A percentile compares a stretch with the other conserved stretches of the same genome.
These are phyloP conservation scores for Leishmania mexicana DNA, from an alignment of 208 protist species.

Conservation along the genomic window DNA sequence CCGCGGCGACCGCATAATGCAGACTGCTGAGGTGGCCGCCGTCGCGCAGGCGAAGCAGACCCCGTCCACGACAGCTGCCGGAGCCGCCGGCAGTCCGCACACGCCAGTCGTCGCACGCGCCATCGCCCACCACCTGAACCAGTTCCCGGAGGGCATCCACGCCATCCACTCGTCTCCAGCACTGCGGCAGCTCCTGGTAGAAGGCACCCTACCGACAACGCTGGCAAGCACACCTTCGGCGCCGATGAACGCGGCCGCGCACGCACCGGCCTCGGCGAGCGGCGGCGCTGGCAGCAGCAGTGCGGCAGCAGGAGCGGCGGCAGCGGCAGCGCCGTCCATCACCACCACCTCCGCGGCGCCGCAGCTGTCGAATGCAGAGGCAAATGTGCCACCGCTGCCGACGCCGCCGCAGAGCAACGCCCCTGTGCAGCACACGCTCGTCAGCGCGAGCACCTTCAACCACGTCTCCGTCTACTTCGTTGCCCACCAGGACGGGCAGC, in stretches of 20 bases:
- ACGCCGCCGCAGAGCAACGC: conserved; percentile 32
- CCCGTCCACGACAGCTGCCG: background rate
- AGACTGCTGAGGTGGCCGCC: conserved; percentile 4
- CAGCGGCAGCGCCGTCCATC: no score
- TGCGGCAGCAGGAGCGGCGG: background rate
- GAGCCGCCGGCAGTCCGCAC: background rate
- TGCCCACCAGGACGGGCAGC: conserved; percentile 63
- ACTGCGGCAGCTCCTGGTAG: conserved; percentile 51
- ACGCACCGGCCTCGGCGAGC: conserved; percentile 3
- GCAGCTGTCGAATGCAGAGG: conserved; percentile 12
- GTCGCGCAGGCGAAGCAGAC: conserved; percentile 8
- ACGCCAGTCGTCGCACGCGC: conserved; percentile 26
- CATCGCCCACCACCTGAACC: conserved; percentile 47
- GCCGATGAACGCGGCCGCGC: background rate
- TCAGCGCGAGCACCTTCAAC: conserved; percentile 78
- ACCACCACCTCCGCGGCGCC: background rate
- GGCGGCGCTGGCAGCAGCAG: background rate
- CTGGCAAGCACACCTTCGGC: conserved; percentile 14
- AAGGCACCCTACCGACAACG: conserved; percentile 33
- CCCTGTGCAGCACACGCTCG: conserved; percentile 72
- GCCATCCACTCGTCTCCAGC: conserved; percentile 54
- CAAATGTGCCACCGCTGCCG: conserved; percentile 38
- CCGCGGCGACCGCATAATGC: conserved; percentile 40
- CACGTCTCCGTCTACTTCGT: conserved; percentile 76
- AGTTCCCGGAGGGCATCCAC: conserved; percentile 76